Conservation (phyloP, 495 filamentous ascomycete species). For the Podospora pseudocomata region DNA sequence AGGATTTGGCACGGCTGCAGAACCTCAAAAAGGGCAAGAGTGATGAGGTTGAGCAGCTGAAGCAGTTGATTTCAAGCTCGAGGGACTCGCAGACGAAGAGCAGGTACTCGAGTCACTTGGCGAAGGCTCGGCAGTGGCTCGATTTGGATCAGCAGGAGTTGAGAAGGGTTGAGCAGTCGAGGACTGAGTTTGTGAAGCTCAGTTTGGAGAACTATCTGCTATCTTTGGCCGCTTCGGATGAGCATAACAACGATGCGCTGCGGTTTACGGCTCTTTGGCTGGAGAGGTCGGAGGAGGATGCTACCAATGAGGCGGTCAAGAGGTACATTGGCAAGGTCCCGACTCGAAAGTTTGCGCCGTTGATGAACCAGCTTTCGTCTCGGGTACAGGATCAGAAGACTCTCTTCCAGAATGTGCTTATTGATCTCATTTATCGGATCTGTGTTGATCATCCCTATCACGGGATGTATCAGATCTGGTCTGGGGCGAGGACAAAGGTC, state of each 20-base stretch:
- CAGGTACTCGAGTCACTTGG: slow-evolving; percentile 39
- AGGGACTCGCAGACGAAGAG: slow-evolving; percentile 38
- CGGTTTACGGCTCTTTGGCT: slow-evolving; percentile 97
- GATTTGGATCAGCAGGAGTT: slow-evolving; percentile 84
- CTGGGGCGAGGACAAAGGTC: slow-evolving; percentile 62
- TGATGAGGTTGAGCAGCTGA: slow-evolving; percentile 67
- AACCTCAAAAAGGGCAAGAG: slow-evolving; percentile 77
- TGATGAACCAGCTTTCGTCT: slow-evolving; percentile 96
- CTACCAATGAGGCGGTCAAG: slow-evolving; percentile 72
- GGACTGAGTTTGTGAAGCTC: slow-evolving; percentile 75
- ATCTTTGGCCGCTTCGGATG: slow-evolving; percentile 74
- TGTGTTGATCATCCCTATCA: slow-evolving; percentile 93
- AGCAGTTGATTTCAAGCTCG: slow-evolving; percentile 44
- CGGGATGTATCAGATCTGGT: slow-evolving; percentile 92
- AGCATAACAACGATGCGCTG: slow-evolving; percentile 82
- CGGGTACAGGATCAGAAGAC: slow-evolving; percentile 67
- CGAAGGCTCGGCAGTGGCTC: slow-evolving; percentile 82
- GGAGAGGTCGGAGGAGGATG: slow-evolving; percentile 66
- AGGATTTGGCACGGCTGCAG: slow-evolving; percentile 79
- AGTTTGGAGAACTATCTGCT: slow-evolving; percentile 95
- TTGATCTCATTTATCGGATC: slow-evolving; percentile 68
- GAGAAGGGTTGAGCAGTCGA: slow-evolving; percentile 65
- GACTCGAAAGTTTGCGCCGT: slow-evolving; percentile 82
- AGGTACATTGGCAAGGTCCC: slow-evolving; percentile 68
- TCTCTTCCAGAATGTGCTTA: slow-evolving; percentile 71